A percentile compares a stretch with the other conserved stretches of the same genome.
These are phyloP conservation scores for Fusarium secorum DNA, from an alignment of 2,329 filamentous ascomycete species.

Conservation along the genomic window DNA sequence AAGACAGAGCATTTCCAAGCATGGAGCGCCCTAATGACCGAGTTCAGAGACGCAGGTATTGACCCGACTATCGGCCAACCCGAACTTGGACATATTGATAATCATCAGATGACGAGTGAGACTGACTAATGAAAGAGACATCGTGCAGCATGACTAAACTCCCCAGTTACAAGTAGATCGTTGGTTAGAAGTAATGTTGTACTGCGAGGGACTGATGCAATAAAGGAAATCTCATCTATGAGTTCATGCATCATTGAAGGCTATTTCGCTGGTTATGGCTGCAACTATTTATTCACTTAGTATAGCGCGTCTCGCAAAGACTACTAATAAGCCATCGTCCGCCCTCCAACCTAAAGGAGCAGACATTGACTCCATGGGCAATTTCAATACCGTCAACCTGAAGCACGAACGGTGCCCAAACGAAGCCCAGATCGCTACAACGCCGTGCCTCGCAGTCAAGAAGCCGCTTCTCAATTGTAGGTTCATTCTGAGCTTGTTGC, in stretches of 20 bases:
- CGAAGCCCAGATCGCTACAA: neutral
- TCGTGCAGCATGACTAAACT: neutral
- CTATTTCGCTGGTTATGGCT: fast-evolving
- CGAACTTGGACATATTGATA: neutral
- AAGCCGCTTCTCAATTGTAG: neutral
- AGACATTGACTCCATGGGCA: neutral
- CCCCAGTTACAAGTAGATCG: neutral
- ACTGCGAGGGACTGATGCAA: neutral
- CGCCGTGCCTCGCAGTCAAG: neutral
- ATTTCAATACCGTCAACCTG: neutral
- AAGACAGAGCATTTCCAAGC: too few relatives aligned
- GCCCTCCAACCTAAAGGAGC: neutral
- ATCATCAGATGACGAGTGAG: neutral
- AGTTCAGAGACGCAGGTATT: neutral
- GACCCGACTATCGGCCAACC: neutral
- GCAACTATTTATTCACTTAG: neutral
- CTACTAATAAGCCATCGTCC: neutral
- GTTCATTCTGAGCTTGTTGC: neutral
- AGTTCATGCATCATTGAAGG: neutral
- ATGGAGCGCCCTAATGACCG: neutral
- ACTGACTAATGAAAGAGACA: neutral
- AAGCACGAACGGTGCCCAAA: neutral
- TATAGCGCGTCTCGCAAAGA: neutral
- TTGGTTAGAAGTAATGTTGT: neutral
- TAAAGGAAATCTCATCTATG: too few relatives aligned